Evolutionary conservation across 768 basidiomycete species (phyloP), one percentile per base, ranked within the genome.

Genomic region (Tephrocybe sp.): DNA sequence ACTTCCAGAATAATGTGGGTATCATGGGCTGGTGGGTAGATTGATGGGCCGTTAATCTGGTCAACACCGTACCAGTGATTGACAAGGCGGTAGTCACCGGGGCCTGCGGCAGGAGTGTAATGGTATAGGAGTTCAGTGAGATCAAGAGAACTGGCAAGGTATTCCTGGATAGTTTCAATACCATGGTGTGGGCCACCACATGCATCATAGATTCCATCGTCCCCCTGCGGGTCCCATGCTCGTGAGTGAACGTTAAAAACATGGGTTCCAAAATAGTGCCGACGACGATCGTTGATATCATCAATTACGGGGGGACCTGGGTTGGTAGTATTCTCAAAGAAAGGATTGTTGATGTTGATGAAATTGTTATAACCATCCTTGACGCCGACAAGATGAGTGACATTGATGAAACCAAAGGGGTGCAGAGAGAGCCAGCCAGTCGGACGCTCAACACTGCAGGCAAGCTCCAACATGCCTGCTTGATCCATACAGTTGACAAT

Each of bases 311-410:
- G 13, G 32, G 44, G 26, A n/a, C n/a, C n/a, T 1, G 7, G 4
- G 7, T 11, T 25, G 11, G 3, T 7, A 16, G 5, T 13, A 6
- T 8, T 24, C 2, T 15, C 44, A 25, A 45, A 45, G 44, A 45
- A 45, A 45, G 44, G 44, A 35, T 45, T 45, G 32, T 45, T 45
- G 44, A 45, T 32, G 19, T 45, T 11, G 2, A 45, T 35, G 13
- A 24, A 12, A 12, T 11, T 3, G 16, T 13, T 8, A 12, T 5
- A 11, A 16, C 16, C 8, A 16, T 45, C 7, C 11, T 16, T 18
- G 11, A 45, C 12, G 4, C 44, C 44, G 12, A 45, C 32, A 9
- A 45, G 44, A 3, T 35, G 3, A 25, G 44, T 45, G 5, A 2
- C 9, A 3, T 45, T 35, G 22, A 45, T 35, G 11, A 18, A 45